phyloP scores from a whole-genome alignment of 1,139 yeast species.

The Eremothecium sinecaudum region DNA sequence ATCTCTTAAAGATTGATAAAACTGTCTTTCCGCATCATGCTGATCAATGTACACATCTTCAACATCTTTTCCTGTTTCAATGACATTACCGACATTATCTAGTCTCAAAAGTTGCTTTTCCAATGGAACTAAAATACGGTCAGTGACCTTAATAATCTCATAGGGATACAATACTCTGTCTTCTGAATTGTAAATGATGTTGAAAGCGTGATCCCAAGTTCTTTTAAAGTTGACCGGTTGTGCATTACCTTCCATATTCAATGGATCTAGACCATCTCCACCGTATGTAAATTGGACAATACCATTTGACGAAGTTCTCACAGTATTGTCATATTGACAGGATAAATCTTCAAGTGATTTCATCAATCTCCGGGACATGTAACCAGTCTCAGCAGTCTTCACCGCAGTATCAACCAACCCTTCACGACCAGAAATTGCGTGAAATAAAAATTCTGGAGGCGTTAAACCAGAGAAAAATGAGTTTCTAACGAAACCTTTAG shows the following conservation, averaged over 20 bases:
- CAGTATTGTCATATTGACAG: slow-evolving; percentile 87
- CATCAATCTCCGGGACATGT: slow-evolving; percentile 98
- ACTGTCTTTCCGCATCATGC: slow-evolving; percentile 75
- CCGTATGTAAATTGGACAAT: slow-evolving; percentile 97
- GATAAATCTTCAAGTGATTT: slow-evolving; percentile 94
- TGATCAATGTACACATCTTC: slow-evolving; percentile 64
- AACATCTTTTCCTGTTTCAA: slow-evolving; percentile 37
- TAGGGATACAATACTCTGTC: slow-evolving; percentile 62
- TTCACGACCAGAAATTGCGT: slow-evolving; percentile 99
- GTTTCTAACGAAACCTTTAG: slow-evolving; percentile 95
- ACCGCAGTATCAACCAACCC: slow-evolving; percentile 99
- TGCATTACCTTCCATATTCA: slow-evolving; percentile 99
- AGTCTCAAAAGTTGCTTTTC: slow-evolving; percentile 51
- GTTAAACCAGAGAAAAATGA: slow-evolving; percentile 88
- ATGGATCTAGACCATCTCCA: slow-evolving; percentile 97
- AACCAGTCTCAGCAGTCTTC: slow-evolving; percentile 98
- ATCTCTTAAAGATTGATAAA: slow-evolving; percentile 62
- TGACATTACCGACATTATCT: slow-evolving; percentile 62
- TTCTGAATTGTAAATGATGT: slow-evolving; percentile 51
- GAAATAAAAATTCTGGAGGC: slow-evolving; percentile 96
- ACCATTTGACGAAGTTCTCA: slow-evolving; percentile 89
- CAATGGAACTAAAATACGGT: slow-evolving; percentile 50
- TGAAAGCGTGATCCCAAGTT: slow-evolving; percentile 89
- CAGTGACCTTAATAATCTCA: slow-evolving; percentile 49
- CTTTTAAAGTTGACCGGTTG: slow-evolving; percentile 86